Evolutionary conservation across 169 alveolate species (phyloP), one percentile per base, ranked within the genome.

Genomic region (Plasmodium vivax): DNA sequence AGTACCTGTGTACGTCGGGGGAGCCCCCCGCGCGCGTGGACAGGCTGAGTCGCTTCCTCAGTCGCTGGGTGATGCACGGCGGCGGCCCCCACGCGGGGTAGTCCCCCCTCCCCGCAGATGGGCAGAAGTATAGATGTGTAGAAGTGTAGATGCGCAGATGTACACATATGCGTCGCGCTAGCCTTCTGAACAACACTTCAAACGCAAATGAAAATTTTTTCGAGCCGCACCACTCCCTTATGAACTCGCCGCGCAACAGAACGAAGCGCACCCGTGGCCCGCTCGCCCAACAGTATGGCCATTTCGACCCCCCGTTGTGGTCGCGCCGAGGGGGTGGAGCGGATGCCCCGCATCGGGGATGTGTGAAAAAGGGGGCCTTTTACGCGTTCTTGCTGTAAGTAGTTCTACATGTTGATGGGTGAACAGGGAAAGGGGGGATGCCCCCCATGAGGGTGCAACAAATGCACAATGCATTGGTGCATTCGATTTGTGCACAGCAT

Each of bases 1-100:
- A 98, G 84, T 98, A 97, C 92, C 92, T 97, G 19, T 97, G 98
- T 84, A 96, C 98, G 32, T 96, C 98, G 23, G 98, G 98, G 87
- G 85, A 56, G 93, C 94, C 79, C 9, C 99, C 99, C 1, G 97
- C 98, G n/a, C 77, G 98, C 34, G 81, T 96, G 5, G 97, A 97
- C 43, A 90, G 96, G 43, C 95, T 98, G 72, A 96, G 94, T 38
- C 96, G 94, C 72, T 97, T 98, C 83, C 41, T 97, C 94, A 97
- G 98, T 71, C 96, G 94, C 34, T 97, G 98, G 98, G 97, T 97
- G 45, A 62, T 96, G n/a, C 97, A 95, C 71, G 34, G 23, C n/a
- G 47, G 87, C n/a, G 82, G 74, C 4, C 84, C 80, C 38, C 34
- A 32, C n/a, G 83, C 30, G 45, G 45, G 83, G 45, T 75, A 47